Evolutionary conservation across 1,284 basidiomycete genomes (phyloP).

Genomic region (Cerioporus squamosus): DNA sequence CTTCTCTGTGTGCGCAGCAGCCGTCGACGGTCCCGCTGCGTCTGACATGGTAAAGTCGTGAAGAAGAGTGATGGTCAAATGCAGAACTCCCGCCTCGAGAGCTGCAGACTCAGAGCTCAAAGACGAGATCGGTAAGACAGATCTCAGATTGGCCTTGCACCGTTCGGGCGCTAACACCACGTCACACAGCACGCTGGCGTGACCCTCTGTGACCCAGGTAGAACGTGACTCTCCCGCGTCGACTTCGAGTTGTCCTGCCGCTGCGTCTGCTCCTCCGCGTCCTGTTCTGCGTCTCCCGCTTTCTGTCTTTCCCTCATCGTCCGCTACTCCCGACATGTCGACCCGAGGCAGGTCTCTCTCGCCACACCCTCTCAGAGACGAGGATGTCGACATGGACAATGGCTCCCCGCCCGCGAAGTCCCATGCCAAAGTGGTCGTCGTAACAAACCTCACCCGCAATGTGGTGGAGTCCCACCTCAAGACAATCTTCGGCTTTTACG

Average conservation of each 20-base stretch:
- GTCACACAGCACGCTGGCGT: background rate
- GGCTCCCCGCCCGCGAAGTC: conserved; percentile 28
- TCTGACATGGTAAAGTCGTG: conserved; percentile 11
- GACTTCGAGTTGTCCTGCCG: too few relatives aligned
- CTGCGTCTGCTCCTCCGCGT: background rate
- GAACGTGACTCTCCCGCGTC: background rate
- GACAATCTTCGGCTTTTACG: conserved; percentile 90
- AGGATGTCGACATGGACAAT: conserved; percentile 63
- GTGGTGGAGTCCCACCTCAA: conserved; percentile 83
- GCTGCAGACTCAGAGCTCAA: background rate
- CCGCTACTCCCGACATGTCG: conserved; percentile 46
- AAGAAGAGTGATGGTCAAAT: background rate
- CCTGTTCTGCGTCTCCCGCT: background rate
- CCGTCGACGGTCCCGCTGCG: background rate
- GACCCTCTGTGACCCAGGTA: background rate
- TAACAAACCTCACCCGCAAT: conserved; percentile 87
- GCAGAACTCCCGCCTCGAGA: background rate
- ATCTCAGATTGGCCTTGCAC: conserved; percentile 8
- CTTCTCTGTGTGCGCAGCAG: background rate
- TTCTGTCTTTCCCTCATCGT: background rate
- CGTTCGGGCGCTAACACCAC: background rate
- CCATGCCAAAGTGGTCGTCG: conserved; percentile 71
- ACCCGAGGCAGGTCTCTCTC: conserved; percentile 68
- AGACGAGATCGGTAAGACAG: conserved; percentile 7
- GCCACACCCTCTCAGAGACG: conserved; percentile 57